phyloP scores from a whole-genome alignment of 148 eudicot genomes.

The Hydrangea macrophylla region DNA sequence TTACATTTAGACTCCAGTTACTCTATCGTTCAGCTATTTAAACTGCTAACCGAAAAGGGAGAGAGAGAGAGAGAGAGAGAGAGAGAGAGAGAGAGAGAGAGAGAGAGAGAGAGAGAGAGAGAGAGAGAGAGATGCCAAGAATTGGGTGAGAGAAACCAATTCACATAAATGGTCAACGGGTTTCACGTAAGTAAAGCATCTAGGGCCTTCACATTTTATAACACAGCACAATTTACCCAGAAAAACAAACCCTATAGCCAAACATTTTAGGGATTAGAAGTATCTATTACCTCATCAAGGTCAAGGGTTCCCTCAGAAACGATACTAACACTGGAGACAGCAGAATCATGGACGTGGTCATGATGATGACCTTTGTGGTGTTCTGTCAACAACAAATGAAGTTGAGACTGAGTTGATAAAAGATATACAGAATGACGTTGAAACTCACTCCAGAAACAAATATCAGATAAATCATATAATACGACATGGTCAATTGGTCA shows the following conservation, averaged over 20 bases:
- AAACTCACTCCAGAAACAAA: neutral
- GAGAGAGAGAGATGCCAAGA: neutral
- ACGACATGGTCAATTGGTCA: neutral
- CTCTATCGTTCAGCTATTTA: neutral
- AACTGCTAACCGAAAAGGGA: neutral
- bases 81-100: neutral
- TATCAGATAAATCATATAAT: neutral
- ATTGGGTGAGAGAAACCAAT: neutral
- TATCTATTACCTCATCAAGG: conserved; percentile 74
- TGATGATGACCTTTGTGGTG: conserved; percentile 79
- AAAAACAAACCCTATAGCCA: neutral
- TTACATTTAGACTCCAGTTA: neutral
- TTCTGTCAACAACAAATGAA: conserved; percentile 28
- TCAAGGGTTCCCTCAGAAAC: conserved; percentile 84
- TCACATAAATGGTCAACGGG: neutral
- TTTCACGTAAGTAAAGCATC: neutral
- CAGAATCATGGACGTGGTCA: conserved; percentile 81
- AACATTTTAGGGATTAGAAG: neutral
- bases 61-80: neutral
- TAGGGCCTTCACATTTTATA: too few species aligned
- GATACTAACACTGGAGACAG: conserved; percentile 87
- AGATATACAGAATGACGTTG: conserved; percentile 4
- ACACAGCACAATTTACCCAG: neutral
- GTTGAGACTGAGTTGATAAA: neutral
- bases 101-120: neutral